Evolutionary conservation across 78 protist genomes (phyloP).

Genomic region (Dictyostelium citrinum): DNA sequence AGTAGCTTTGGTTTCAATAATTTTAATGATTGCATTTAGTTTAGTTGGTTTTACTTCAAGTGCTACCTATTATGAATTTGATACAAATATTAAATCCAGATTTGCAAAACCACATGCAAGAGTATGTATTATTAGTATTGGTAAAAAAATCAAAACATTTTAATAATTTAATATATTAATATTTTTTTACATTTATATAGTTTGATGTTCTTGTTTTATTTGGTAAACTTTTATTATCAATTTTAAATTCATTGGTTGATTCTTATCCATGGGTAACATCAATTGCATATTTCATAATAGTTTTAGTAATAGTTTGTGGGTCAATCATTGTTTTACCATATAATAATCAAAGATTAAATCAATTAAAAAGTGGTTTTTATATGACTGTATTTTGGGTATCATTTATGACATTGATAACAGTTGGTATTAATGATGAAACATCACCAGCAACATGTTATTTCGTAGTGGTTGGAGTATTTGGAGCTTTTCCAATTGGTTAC

Average conservation of each 20-base stretch:
- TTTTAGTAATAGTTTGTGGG: not conserved
- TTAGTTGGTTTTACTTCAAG: not conserved
- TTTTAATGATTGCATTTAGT: conserved; percentile 23
- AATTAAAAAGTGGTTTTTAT: conserved; percentile 66
- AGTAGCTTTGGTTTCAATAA: not conserved
- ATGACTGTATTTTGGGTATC: conserved; percentile 22
- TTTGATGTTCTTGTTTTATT: conserved; percentile 52
- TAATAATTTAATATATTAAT: no score
- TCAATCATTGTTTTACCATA: conserved; percentile 46
- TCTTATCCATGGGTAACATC: conserved; percentile 30
- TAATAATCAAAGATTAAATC: conserved; percentile 58
- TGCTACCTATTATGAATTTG: no score
- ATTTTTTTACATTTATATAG: no score
- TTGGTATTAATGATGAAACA: not conserved
- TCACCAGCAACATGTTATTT: conserved; percentile 21
- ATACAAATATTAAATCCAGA: no score
- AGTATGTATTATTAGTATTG: no score
- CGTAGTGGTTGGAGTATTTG: conserved; percentile 5
- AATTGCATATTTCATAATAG: conserved; percentile 12
- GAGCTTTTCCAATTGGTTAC: conserved; percentile 24
- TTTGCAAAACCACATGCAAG: no score
- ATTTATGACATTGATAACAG: conserved; percentile 6
- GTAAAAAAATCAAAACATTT: no score
- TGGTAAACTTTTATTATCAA: conserved; percentile 34
- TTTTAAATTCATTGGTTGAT: conserved; percentile 6